Conservation (phyloP, 352 stramenopile species). For the Globisporangium apiculatum region DNA sequence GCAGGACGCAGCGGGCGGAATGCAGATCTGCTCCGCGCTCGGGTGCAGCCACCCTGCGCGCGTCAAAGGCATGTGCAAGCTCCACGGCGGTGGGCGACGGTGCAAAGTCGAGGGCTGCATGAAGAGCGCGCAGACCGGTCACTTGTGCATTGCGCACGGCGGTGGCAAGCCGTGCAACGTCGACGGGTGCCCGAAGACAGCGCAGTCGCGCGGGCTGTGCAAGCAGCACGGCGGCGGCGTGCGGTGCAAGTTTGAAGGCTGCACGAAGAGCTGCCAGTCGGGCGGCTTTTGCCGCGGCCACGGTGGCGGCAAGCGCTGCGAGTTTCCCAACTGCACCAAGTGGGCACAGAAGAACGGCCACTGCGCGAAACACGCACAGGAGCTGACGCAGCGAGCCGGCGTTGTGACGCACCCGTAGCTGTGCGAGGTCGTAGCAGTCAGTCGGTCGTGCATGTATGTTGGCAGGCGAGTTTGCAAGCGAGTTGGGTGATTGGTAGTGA, state of each 20-base stretch:
- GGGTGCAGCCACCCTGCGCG: constrained; percentile 74
- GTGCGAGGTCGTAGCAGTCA: not conserved
- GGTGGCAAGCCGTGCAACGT: constrained; percentile 81
- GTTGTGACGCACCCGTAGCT: constrained; percentile 24
- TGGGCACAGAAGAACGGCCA: constrained; percentile 85
- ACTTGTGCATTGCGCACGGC: constrained; percentile 81
- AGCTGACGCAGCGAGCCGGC: constrained; percentile 47
- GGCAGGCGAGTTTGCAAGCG: too few relatives aligned
- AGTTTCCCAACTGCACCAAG: constrained; percentile 81
- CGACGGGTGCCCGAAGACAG: constrained; percentile 79
- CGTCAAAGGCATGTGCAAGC: constrained; percentile 84
- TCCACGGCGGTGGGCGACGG: constrained; percentile 66
- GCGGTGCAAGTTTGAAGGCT: constrained; percentile 82
- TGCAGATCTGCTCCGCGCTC: constrained; percentile 63
- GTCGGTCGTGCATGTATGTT: not conserved
- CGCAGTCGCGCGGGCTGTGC: constrained; percentile 76
- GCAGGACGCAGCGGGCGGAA: constrained; percentile 35
- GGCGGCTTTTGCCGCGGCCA: constrained; percentile 79
- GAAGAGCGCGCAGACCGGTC: constrained; percentile 81
- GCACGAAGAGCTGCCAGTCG: constrained; percentile 84
- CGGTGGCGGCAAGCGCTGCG: constrained; percentile 78
- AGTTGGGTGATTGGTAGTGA: too few relatives aligned
- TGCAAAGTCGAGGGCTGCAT: constrained; percentile 87
- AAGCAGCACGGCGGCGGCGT: constrained; percentile 83
- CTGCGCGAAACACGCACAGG: constrained; percentile 82